phyloP scores from a whole-genome alignment of 1,284 basidiomycete genomes.

The Puccinia coronata region DNA sequence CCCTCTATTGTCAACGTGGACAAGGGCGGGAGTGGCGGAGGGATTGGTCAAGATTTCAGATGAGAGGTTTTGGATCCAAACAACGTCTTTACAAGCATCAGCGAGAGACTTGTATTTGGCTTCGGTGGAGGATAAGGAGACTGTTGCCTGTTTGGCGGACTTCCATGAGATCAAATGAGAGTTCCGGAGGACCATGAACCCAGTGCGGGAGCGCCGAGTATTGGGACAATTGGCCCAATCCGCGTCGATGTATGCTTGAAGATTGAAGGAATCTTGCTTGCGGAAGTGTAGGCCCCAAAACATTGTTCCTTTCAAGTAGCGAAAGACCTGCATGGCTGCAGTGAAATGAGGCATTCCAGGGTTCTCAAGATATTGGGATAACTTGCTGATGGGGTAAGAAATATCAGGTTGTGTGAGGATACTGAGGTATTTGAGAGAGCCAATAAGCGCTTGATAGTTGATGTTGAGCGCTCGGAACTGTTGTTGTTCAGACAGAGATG shows the following conservation, averaged over 20 bases:
- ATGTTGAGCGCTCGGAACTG: not conserved
- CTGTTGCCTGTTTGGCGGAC: slow-evolving; percentile 8
- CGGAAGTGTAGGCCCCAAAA: not conserved
- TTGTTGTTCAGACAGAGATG: not conserved
- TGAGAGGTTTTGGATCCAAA: not conserved
- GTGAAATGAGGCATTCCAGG: not conserved
- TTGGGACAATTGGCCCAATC: slow-evolving; percentile 4
- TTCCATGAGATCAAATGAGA: not conserved
- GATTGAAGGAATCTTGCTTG: too few species aligned
- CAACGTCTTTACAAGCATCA: not conserved
- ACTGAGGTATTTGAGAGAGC: not conserved
- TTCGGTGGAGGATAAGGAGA: not conserved
- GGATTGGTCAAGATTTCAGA: not conserved
- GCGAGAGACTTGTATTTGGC: slow-evolving; percentile 14
- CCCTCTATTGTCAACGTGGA: not conserved
- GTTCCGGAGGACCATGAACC: not conserved
- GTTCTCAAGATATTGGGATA: not conserved
- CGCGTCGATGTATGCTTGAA: not conserved
- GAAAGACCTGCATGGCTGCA: not conserved
- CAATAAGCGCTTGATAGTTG: not conserved
- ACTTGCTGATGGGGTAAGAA: not conserved
- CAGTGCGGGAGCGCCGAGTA: not conserved
- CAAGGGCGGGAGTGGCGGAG: not conserved
- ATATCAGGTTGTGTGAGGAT: slow-evolving; percentile 5
- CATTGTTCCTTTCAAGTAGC: slow-evolving; percentile 3